phyloP scores from a whole-genome alignment of 495 filamentous ascomycete genomes.

The Penicillium salamii region DNA sequence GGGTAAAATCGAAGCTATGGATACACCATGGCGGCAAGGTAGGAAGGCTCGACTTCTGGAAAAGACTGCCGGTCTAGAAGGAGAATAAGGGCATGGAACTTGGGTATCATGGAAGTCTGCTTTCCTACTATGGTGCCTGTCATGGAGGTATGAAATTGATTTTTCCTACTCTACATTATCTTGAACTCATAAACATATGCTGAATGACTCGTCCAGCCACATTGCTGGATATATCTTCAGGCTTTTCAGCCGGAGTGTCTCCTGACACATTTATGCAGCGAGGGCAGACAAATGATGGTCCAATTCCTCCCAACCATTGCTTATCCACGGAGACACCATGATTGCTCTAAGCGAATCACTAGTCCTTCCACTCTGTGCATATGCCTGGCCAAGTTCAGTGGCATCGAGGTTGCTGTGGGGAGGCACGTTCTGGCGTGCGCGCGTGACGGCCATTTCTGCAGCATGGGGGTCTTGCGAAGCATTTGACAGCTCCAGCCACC shows the following conservation, averaged over 20 bases:
- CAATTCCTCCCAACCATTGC: conserved; percentile 59
- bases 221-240: not conserved
- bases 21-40: conserved; percentile 71
- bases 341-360: conserved; percentile 74
- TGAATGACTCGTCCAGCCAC: not conserved
- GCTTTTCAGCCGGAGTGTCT: not conserved
- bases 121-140: too few relatives aligned
- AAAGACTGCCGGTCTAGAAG: conserved; percentile 42
- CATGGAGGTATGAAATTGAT: not conserved
- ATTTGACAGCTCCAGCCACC: conserved; percentile 71
- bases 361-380: conserved; percentile 67
- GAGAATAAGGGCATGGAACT: too few relatives aligned
- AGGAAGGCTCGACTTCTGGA: conserved; percentile 66
- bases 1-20: conserved; percentile 80
- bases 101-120: not conserved
- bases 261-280: not conserved
- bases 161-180: not conserved
- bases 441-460: conserved; percentile 76
- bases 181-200: not conserved
- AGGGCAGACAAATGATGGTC: conserved; percentile 24
- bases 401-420: conserved; percentile 66
- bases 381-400: conserved; percentile 68
- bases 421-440: conserved; percentile 69
- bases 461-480: conserved; percentile 55
- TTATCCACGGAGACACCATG: conserved; percentile 77